These are phyloP conservation scores for Ogataea kodamae DNA, from an alignment of 805 yeast genomes.

Conservation along the genomic window DNA sequence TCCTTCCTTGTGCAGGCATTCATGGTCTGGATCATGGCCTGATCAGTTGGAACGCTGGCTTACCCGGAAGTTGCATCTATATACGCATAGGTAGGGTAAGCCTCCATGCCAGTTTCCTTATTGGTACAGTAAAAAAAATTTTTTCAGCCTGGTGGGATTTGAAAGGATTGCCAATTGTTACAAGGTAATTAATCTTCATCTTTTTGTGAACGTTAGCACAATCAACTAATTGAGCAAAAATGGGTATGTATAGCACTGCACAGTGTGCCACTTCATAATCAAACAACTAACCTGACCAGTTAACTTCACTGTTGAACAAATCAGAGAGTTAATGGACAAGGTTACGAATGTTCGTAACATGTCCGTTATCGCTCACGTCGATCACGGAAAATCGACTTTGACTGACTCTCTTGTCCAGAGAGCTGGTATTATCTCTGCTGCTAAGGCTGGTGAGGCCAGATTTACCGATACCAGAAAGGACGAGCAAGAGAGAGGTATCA, in stretches of 20 bases:
- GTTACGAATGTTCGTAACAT: conserved; percentile 99
- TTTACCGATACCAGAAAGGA: conserved; percentile 99
- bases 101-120: conserved; percentile 8
- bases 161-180: conserved; percentile 13
- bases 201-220: conserved; percentile 14
- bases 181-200: conserved; percentile 11
- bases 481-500: conserved; percentile 99
- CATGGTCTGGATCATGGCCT: conserved; percentile 67
- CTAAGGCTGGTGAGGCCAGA: conserved; percentile 99
- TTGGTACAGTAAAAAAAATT: conserved; percentile 11
- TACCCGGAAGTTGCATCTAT: conserved; percentile 7
- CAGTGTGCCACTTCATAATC: neutral
- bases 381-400: conserved; percentile 99
- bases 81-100: conserved; percentile 8
- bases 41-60: neutral
- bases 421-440: conserved; percentile 99
- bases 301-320: conserved; percentile 76
- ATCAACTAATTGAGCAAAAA: conserved; percentile 11
- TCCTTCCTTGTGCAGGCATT: conserved; percentile 77
- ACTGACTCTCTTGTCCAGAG: conserved; percentile 98
- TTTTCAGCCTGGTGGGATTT: conserved; percentile 14
- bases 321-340: conserved; percentile 99
- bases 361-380: conserved; percentile 99
- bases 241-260: conserved; percentile 8
- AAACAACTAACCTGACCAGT: conserved; percentile 26